A percentile compares a stretch with the other conserved stretches of the same genome.
phyloP scores from a whole-genome alignment of 176 grass and related monocot species.

The Aegilops tauschii region DNA sequence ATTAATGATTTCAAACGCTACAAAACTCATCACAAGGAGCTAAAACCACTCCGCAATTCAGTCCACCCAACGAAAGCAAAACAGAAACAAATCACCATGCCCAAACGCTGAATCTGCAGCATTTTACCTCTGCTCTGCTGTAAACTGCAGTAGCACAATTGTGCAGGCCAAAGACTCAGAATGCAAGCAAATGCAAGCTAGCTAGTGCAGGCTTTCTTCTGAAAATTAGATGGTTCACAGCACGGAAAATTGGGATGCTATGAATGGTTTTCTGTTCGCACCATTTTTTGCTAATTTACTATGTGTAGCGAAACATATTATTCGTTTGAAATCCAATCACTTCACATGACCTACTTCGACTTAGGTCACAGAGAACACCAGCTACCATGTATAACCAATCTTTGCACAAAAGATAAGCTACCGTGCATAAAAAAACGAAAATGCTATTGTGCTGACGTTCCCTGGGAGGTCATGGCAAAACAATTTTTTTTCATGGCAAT shows the following conservation, averaged over 20 bases:
- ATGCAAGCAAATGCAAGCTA: background rate
- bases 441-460: too few relatives aligned
- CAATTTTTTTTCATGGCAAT: too few relatives aligned
- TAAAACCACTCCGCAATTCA: background rate
- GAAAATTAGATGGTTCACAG: conserved; percentile 7
- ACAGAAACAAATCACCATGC: background rate
- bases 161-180: background rate
- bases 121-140: background rate
- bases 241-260: background rate
- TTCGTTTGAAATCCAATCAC: background rate
- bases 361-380: background rate
- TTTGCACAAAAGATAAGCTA: background rate
- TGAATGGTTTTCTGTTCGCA: background rate
- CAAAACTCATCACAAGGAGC: background rate
- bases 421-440: too few relatives aligned
- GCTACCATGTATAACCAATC: background rate
- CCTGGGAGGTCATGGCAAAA: too few relatives aligned
- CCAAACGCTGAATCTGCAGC: background rate
- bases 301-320: background rate
- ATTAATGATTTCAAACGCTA: background rate
- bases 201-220: background rate
- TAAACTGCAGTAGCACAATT: background rate
- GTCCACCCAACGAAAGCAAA: background rate
- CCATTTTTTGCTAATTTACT: too few relatives aligned
- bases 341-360: background rate